phyloP scores from a whole-genome alignment of 1,284 basidiomycete genomes.

The Ceratobasidium sp. region DNA sequence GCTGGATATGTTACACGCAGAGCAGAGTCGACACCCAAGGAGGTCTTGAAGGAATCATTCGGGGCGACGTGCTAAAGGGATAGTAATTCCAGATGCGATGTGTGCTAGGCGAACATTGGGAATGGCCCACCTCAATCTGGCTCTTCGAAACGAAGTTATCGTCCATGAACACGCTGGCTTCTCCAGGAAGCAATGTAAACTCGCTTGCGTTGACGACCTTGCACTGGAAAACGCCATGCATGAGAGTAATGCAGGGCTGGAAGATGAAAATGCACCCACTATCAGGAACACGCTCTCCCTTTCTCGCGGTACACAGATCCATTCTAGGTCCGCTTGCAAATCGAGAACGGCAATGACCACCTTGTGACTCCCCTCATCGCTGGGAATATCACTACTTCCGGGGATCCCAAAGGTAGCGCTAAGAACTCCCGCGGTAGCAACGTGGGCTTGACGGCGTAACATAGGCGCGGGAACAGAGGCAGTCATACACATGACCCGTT shows the following conservation, averaged over 20 bases:
- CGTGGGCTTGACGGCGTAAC: neutral
- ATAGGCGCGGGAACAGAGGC: neutral
- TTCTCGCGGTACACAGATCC: slow-evolving; percentile 40
- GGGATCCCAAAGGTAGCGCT: slow-evolving; percentile 39
- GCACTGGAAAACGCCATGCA: slow-evolving; percentile 28
- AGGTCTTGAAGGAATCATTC: slow-evolving; percentile 39
- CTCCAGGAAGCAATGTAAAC: slow-evolving; percentile 43
- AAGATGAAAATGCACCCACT: slow-evolving; percentile 17
- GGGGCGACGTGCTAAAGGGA: slow-evolving; percentile 36
- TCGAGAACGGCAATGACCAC: slow-evolving; percentile 59
- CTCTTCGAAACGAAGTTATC: slow-evolving; percentile 45
- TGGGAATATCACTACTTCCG: slow-evolving; percentile 36
- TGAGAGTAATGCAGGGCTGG: neutral
- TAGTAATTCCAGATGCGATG: neutral
- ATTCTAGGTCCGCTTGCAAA: slow-evolving; percentile 47
- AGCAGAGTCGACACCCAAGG: slow-evolving; percentile 40
- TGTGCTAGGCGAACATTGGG: neutral
- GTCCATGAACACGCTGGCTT: slow-evolving; percentile 44
- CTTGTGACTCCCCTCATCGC: slow-evolving; percentile 53
- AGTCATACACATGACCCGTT: neutral
- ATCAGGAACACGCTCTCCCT: slow-evolving; percentile 40
- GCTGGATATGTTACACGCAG: slow-evolving; percentile 44
- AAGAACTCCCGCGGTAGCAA: slow-evolving; percentile 10
- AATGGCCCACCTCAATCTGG: slow-evolving; percentile 38
- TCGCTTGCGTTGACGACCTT: slow-evolving; percentile 41